Evolutionary conservation across 2,329 filamentous ascomycete genomes (phyloP).

Genomic region (Trichoderma lentiforme): DNA sequence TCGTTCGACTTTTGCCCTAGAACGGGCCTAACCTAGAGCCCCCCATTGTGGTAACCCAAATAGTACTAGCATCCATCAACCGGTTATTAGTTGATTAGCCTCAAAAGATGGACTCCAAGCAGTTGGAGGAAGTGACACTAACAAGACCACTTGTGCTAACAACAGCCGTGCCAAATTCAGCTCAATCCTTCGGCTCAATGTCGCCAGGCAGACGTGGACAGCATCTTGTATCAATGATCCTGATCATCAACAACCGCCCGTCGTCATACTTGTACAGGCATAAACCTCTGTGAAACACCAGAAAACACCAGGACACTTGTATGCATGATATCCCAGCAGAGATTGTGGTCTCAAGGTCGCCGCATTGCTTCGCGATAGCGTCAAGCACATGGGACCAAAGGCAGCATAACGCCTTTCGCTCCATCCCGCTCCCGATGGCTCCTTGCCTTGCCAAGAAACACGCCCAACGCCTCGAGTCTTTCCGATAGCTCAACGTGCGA

Average conservation of each 20-base stretch:
- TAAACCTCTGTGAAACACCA: not conserved
- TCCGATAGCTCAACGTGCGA: constrained; percentile 4
- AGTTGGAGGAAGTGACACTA: not conserved
- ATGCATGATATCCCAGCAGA: not conserved
- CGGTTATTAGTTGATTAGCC: not conserved
- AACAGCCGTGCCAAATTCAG: not conserved
- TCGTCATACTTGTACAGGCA: not conserved
- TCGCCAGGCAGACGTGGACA: not conserved
- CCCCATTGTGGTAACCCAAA: not conserved
- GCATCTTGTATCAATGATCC: not conserved
- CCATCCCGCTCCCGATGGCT: not conserved
- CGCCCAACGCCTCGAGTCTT: not conserved
- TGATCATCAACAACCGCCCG: not conserved
- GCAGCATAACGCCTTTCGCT: not conserved
- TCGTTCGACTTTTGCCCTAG: not conserved
- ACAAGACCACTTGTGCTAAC: not conserved
- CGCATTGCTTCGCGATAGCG: not conserved
- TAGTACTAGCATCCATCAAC: not conserved
- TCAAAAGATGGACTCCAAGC: not conserved
- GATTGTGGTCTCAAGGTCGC: not conserved
- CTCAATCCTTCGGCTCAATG: constrained; percentile 2
- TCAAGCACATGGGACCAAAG: not conserved
- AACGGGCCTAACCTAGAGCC: not conserved
- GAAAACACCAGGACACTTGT: not conserved
- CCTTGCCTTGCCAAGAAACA: constrained; percentile 2